Base-by-base conservation (phyloP, 306 rosid species). In the Pterocarpus macrocarpus region DNA sequence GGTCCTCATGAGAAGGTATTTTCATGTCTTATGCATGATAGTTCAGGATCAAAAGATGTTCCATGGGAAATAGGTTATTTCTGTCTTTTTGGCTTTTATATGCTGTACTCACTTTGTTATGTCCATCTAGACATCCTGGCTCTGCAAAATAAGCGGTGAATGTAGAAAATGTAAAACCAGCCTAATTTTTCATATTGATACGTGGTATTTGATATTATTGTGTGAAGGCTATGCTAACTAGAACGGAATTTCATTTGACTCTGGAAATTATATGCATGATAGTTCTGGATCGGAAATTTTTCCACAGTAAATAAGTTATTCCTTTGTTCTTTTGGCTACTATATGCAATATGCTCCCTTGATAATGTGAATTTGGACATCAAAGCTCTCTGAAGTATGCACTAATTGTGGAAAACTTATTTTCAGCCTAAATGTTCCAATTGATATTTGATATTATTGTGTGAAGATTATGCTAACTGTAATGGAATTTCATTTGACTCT, bases 1-100 rank as follows among this genome's bases (percentile, higher is more conserved):
- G 94, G 93, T 76, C 87, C 89, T 52, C 92, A 93, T 63, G 99
- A 88, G 76, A 90, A 90, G 93, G 99, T 95, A 87, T 33, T 75
- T 73, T 52, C 45, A 69, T 66, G 49, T 33, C 53, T 79, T 82
- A 57, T 34, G 53, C 7, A 7, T 30, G 64, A 30, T 63, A 45
- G 73, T 58, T 44, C 6, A 66, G 30, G 57, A 33, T 39, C 34
- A 44, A 77, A 34, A 11, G 8, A 34, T 4, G 8, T 45, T 62
- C 49, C 16, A 50, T 14, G 17, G 17, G 57, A 50, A 50, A 2
- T 50, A 15, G 57, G n/a, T 50, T 50, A 43, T 33, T 69, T 75
- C 5, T 45, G 64, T 43, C 15, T 69, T 43, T 49, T 38, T 22
- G 69, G 77, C 15, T 58, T 17, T 57, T 56, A 22, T 65, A 57